A percentile compares a stretch with the other conserved stretches of the same genome.
Evolutionary conservation across 768 basidiomycete genomes (phyloP).

Genomic region (Rhodosporidiobolus sp.): DNA sequence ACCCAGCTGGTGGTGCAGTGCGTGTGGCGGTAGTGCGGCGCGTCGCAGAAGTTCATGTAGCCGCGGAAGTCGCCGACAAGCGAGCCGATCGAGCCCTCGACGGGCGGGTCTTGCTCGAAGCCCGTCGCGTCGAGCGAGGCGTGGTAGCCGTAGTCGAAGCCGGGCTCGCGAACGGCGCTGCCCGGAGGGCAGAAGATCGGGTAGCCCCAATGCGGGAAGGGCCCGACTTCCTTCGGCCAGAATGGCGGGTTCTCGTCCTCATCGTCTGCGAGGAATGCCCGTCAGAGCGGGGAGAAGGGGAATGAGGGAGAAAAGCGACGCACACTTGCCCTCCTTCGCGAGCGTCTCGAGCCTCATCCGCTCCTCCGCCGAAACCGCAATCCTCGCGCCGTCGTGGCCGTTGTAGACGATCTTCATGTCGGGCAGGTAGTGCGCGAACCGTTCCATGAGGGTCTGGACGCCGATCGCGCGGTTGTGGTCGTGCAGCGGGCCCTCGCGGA

Average conservation of each 20-base stretch:
- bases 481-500: slow-evolving; percentile 40
- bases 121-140: slow-evolving; percentile 29
- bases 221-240: slow-evolving; percentile 28
- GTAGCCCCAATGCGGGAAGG: slow-evolving; percentile 42
- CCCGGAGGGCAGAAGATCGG: slow-evolving; percentile 41
- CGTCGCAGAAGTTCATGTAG: slow-evolving; percentile 44
- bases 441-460: slow-evolving; percentile 35
- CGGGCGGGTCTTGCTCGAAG: slow-evolving; percentile 32
- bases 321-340: slow-evolving; percentile 39
- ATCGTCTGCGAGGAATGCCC: slow-evolving; percentile 1
- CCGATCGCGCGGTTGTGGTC: slow-evolving; percentile 44
- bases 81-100: slow-evolving; percentile 31
- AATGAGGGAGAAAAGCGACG: neutral
- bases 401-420: slow-evolving; percentile 45
- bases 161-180: slow-evolving; percentile 35
- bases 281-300: too few species aligned
- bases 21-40: slow-evolving; percentile 45
- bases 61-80: slow-evolving; percentile 35
- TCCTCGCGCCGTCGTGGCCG: slow-evolving; percentile 42
- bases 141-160: slow-evolving; percentile 43
- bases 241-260: slow-evolving; percentile 35
- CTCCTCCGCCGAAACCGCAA: slow-evolving; percentile 40
- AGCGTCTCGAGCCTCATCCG: slow-evolving; percentile 37
- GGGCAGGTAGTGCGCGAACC: slow-evolving; percentile 39
- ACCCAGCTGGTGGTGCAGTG: slow-evolving; percentile 43